Evolutionary conservation across 2,329 filamentous ascomycete species (phyloP), one percentile per base, ranked within the genome.

Genomic region (Nemania diffusa): DNA sequence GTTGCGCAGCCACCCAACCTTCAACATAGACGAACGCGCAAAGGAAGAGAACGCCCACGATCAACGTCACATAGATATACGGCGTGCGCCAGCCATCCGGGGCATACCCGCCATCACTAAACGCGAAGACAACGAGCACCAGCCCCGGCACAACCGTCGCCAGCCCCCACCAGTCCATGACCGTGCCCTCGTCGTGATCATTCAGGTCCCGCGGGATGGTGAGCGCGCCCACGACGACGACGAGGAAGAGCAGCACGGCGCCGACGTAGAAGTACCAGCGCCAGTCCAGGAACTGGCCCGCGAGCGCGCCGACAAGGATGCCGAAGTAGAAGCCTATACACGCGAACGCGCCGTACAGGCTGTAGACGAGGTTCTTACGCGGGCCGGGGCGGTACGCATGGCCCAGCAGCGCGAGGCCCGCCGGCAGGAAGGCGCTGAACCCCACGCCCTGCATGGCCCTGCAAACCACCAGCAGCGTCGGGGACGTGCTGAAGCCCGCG

Each of bases 401-500:
- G 1, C 89, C 89, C 0, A 92, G 79, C 11, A 92, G 81, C 80
- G 90, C 90, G 64, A 93, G 85, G 0, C 90, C 87, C 0, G 89
- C 87, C 0, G 91, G 90, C 15, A 93, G 78, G 68, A 92, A 92
- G 0, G 91, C 91, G 0, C 91, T 90, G 1, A 90, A 85, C 0
- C 91, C 92, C 9, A 95, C 79, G 0, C 92, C 92, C 77, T 93
- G 91, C 50, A 94, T 80, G 8, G 91, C 91, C 59, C 92, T 89
- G 75, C 89, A 92, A 62, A 91, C 82, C 71, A 93, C 90, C 68
- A 94, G 83, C 89, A 93, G 92, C 57, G 88, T 77, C 67, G 89
- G 85, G 78, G 87, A 90, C 61, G 82, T 81, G 65, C 88, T 90
- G 79, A 94, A 92, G 11, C 92, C 92, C 17, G 86, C 87, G 61